Base-by-base conservation (phyloP, 139 green algal species). In the Micractinium sp. region DNA sequence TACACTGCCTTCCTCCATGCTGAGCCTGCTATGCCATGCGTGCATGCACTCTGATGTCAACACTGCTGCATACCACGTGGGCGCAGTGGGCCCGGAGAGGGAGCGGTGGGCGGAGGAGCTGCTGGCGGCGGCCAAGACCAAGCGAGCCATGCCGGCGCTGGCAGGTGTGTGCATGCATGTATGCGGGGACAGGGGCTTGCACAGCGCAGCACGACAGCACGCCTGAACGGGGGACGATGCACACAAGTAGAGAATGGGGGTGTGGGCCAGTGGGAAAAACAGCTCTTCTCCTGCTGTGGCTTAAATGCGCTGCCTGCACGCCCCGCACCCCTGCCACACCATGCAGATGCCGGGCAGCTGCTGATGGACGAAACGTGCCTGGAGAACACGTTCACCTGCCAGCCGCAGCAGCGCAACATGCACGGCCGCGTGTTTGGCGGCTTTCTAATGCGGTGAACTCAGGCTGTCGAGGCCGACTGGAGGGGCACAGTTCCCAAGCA, bases 391-490 rank as follows among this genome's bases (percentile, higher is more conserved):
- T 95, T 98, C 83, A 93, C 94, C 22, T 97, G 94, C 90, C 94
- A 97, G 93, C 96, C 96, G 77, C 96, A 98, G 93, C 92, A 97
- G 77, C 90, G 94, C 27, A 97, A 97, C 89, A 93, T 96, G 60
- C 90, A 95, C 63, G 92, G 94, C 39, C 93, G 95, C 61, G 92
- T 98, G 18, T 98, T 98, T 88, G 96, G 96, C 0, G 96, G 96
- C 56, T 98, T 98, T 84, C 92, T 98, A 15, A 97, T 98, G 95
- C 89, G 96, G 91, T 94, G 87, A 1, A n/a, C n/a, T n/a, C n/a
- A n/a, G n/a, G n/a, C n/a, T n/a, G n/a, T n/a, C n/a, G n/a, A n/a
- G n/a, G n/a, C n/a, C n/a, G n/a, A n/a, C n/a, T n/a, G n/a, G n/a
- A n/a, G n/a, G n/a, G n/a, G n/a, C n/a, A n/a, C n/a, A n/a, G n/a